phyloP scores from a whole-genome alignment of 345 rosid genomes.

The Populus alba region DNA sequence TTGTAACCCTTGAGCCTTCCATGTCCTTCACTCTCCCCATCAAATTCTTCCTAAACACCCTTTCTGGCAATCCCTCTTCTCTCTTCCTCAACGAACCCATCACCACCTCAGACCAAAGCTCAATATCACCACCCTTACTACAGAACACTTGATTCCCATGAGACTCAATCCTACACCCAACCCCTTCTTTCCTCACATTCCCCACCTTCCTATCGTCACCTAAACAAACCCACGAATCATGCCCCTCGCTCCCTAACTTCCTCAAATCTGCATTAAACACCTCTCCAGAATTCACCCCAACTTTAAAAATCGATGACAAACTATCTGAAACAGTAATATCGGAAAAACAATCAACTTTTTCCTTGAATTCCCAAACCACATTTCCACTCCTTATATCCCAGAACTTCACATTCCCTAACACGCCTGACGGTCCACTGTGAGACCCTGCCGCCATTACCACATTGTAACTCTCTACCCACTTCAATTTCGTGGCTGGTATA shows the following conservation, averaged over 20 bases:
- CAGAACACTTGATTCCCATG: constrained; percentile 80
- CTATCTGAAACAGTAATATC: constrained; percentile 71
- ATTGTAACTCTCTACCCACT: constrained; percentile 58
- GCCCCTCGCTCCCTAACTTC: constrained; percentile 39
- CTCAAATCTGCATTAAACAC: constrained; percentile 64
- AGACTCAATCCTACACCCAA: constrained; percentile 70
- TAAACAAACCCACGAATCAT: constrained; percentile 58
- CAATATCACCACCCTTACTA: constrained; percentile 60
- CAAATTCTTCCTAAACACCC: constrained; percentile 70
- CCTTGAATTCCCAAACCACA: constrained; percentile 74
- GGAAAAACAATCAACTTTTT: constrained; percentile 74
- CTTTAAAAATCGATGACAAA: constrained; percentile 65
- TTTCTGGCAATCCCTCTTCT: constrained; percentile 39
- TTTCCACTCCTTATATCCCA: constrained; percentile 82
- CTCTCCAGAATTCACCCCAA: constrained; percentile 75
- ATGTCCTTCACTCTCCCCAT: constrained; percentile 53
- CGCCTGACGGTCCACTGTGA: constrained; percentile 80
- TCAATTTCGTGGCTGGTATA: constrained; percentile 74
- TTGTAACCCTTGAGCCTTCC: constrained; percentile 59
- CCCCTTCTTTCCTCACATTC: constrained; percentile 77
- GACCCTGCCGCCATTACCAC: constrained; percentile 87
- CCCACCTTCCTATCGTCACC: constrained; percentile 51
- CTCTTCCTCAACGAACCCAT: constrained; percentile 38
- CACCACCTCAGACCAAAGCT: constrained; percentile 81
- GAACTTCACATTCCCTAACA: constrained; percentile 57